Base-by-base conservation (phyloP, 2,329 filamentous ascomycete genomes). In the Penicillium sclerotigenum region DNA sequence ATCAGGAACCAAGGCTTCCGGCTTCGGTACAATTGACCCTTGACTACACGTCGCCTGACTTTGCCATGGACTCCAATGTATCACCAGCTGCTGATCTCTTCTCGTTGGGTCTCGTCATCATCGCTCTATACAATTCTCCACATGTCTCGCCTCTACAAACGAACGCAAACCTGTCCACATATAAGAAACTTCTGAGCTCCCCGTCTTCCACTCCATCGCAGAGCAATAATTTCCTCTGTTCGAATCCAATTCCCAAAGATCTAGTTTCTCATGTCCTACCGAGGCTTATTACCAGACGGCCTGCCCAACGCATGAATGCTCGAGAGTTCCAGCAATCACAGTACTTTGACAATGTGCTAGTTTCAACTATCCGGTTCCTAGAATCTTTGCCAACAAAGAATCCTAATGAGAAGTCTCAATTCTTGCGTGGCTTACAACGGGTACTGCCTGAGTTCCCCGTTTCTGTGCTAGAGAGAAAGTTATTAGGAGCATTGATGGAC, bases 281-380 rank as follows among this genome's bases (percentile, higher is more conserved):
- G 2, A 83, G 88, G 26, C 82, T 99, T 42, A 92, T 99, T 55
- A 94, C 93, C 0, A 83, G 94, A 60, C 81, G 91, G 53, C 91
- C 94, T 3, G 91, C 91, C 3, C 90, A 96, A 70, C 85, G 94
- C 42, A 83, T 97, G 78, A 91, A 87, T 26, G 91, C 93, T 5
- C 86, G 84, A 52, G 93, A 96, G 66, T 97, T 99, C 65, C 94
- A 99, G 70, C 86, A 97, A 72, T 95, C 91, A 68, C 87, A 90
- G 63, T 99, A 95, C 71, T 99, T 99, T 71, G 91, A 99, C 75
- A 99, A 97, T 68, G 90, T 97, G 43, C 80, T 99, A 5, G 91
- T 99, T 22, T 96, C 92, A 0, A 97, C 94, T 0, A 96, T 99
- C 59, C 89, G 94, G 13, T 99, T 99, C 69, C 79, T 99, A 26